Evolutionary conservation across 2,329 filamentous ascomycete genomes (phyloP), one percentile per base, ranked within the genome.

Genomic region (Ophiostoma triangulosporum): DNA sequence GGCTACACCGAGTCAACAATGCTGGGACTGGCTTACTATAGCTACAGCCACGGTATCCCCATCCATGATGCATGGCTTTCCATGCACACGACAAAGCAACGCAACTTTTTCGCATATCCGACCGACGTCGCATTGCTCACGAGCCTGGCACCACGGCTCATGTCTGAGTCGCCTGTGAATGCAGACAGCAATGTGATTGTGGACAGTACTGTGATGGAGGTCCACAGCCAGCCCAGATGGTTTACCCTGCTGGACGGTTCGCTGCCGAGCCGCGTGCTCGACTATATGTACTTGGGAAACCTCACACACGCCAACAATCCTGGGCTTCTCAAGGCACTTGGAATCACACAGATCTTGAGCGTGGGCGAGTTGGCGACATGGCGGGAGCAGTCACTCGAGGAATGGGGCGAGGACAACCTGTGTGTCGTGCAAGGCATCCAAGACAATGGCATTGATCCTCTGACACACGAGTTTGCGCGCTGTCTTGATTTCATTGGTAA

Each of bases 241-340:
- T 78, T 96, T 54, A 73, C 79, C 27, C 80, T 80, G 53, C 80
- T 96, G 59, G 91, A 97, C 64, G 93, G 93, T 4, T 95, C 88
- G 24, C 76, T 97, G 22, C 93, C 93, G 1, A 95, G 88, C 64
- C 80, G 91, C 14, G 79, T 98, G 36, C 70, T 95, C 40, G 84
- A 90, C 52, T 96, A 97, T 64, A 89, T 98, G 83, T 98, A 98
- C 64, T 77, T 98, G 12, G 93, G 93, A 1, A 97, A 97, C 62
- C 74, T 97, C 15, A 81, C 80, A 0, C 93, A 98, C 64, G 93
- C 93, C 7, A 97, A 97, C 64, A 97, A 97, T 61, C 88, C 90
- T 0, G 85, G 87, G 53, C 71, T 98, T 31, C 70, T 98, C 31
- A 76, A 74, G 57, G 80, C 83, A 45, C 70, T 98, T 56, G 91